Evolutionary conservation across 2,329 filamentous ascomycete genomes (phyloP), one percentile per base, ranked within the genome.

Genomic region (Venturia carpophila): DNA sequence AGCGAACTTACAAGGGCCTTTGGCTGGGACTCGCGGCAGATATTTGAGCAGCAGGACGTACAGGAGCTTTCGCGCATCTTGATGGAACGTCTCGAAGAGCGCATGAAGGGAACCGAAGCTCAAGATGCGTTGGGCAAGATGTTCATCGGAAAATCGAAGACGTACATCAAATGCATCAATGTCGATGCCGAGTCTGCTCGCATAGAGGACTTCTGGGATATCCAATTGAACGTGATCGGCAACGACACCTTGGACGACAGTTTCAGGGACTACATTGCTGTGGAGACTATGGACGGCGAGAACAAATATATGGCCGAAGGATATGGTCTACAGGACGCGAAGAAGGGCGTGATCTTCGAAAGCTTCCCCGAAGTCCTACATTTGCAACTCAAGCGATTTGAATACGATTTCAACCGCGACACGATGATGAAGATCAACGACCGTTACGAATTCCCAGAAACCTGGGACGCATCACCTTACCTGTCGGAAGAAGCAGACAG

Each of bases 361-460:
- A 90, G 87, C 71, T 97, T 97, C 73, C 94, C 94, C 0, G 90
- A 95, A 64, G 92, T 99, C 2, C 80, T 99, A 27, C 93, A 99
- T 75, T 81, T 99, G 52, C 94, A 99, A 75, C 83, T 99, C 67
- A 97, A 97, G 79, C 89, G 94, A 63, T 99, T 99, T 75, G 92
- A 99, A 75, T 99, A 99, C 77, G 94, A 99, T 76, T 90, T 97
- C 71, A 89, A 96, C 70, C 87, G 91, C 70, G 93, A 97, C 73
- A 92, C 91, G 68, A 97, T 97, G 90, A 97, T 96, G 89, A 99
- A 99, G 79, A 92, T 99, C 74, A 95, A 96, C 71, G 91, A 95
- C 71, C 87, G 91, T 66, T 93, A 94, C 78, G 91, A 95, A 72
- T 96, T 94, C 69, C 91, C 91, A 0, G 90, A 95, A 67, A 79